A percentile compares a stretch with the other conserved stretches of the same genome.
phyloP scores from a whole-genome alignment of 2,329 filamentous ascomycete genomes.

The Arthrobotrys musiformis region DNA sequence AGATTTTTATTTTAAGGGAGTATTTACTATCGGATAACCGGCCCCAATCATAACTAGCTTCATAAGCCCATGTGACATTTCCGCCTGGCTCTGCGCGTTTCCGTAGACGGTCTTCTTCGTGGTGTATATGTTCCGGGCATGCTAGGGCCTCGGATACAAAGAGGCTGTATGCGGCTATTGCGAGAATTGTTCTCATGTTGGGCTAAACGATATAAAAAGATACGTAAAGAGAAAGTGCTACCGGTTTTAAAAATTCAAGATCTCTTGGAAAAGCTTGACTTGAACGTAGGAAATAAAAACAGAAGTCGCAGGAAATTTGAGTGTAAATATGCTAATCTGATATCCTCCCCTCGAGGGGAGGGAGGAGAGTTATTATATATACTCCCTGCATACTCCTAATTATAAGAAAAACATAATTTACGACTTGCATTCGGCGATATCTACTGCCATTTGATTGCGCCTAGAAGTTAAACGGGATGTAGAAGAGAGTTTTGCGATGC shows the following conservation, averaged over 20 bases:
- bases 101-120: conserved; percentile 25
- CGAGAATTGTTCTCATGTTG: conserved; percentile 22
- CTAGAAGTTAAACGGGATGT: conserved; percentile 7
- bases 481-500: conserved; percentile 17
- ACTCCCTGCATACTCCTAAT: conserved; percentile 3
- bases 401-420: not conserved
- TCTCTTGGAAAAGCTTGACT: conserved; percentile 33
- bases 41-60: conserved; percentile 64
- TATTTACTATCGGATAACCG: conserved; percentile 60
- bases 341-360: conserved; percentile 12
- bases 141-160: conserved; percentile 52
- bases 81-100: conserved; percentile 39
- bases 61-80: conserved; percentile 61
- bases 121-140: conserved; percentile 57
- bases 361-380: conserved; percentile 3
- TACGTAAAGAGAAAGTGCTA: not conserved
- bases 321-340: conserved; percentile 7
- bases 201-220: not conserved
- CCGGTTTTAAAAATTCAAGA: not conserved
- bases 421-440: conserved; percentile 3
- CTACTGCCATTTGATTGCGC: not conserved
- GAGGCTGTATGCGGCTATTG: conserved; percentile 13
- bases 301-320: not conserved
- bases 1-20: not conserved
- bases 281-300: not conserved